Conservation (phyloP, 2,329 filamentous ascomycete species). For the Tolypocladium paradoxum region DNA sequence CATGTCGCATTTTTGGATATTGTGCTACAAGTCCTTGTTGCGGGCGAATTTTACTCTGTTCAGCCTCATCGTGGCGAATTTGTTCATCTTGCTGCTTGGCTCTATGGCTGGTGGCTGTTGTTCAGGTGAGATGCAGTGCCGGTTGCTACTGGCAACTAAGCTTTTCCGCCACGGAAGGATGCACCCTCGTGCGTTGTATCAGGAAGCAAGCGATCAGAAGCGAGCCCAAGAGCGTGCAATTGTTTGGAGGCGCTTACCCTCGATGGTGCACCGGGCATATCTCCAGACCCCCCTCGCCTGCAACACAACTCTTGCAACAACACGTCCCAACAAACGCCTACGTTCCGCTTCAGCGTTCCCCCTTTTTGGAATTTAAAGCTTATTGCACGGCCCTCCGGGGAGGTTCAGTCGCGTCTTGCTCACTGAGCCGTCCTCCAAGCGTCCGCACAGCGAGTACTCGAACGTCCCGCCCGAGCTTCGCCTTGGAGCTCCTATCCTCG, state of each 20-base stretch:
- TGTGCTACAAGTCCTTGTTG: background rate
- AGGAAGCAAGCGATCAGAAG: background rate
- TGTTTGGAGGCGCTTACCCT: background rate
- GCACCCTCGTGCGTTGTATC: background rate
- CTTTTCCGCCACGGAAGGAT: background rate
- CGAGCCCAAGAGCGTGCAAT: background rate
- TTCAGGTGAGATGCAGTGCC: background rate
- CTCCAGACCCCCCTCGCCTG: background rate
- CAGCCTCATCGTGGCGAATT: background rate
- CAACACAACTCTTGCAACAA: background rate
- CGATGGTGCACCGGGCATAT: background rate
- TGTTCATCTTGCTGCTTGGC: background rate
- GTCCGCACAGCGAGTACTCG: constrained; percentile 1
- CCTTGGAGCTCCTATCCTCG: background rate
- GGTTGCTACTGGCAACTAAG: background rate
- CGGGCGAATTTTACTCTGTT: background rate
- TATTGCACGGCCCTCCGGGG: background rate
- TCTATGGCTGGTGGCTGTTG: background rate
- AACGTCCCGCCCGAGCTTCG: background rate
- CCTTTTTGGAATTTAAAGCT: constrained; percentile 4
- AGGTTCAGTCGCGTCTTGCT: background rate
- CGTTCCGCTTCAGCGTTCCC: constrained; percentile 2
- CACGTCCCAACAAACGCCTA: background rate
- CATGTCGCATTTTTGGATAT: background rate
- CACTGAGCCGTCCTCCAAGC: background rate